Percentiles rank a stretch among this genome's conserved stretches.
Evolutionary conservation across 306 rosid genomes (phyloP).

Genomic region (Macrotyloma uniflorum): DNA sequence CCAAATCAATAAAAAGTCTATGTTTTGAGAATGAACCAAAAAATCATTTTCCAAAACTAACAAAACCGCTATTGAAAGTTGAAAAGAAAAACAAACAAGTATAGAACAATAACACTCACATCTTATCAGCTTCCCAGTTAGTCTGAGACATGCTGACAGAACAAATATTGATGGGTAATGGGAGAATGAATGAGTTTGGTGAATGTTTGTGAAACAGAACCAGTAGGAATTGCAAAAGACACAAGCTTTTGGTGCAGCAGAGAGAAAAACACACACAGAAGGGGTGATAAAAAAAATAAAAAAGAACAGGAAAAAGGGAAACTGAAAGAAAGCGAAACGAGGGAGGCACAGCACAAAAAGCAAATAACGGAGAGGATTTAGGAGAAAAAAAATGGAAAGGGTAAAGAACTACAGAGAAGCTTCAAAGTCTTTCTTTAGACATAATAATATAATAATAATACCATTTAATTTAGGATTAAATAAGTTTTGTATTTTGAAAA

Average conservation of each 20-base stretch:
- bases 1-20: slow-evolving; percentile 48
- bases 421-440: slow-evolving; percentile 40
- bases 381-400: slow-evolving; percentile 38
- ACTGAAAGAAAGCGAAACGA: slow-evolving; percentile 35
- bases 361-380: not conserved
- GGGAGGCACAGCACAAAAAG: not conserved
- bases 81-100: not conserved
- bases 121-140: slow-evolving; percentile 99
- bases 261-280: slow-evolving; percentile 29
- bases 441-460: not conserved
- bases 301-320: slow-evolving; percentile 18
- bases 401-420: slow-evolving; percentile 42
- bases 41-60: slow-evolving; percentile 45
- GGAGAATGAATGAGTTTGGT: slow-evolving; percentile 30
- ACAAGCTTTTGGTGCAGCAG: slow-evolving; percentile 34
- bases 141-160: slow-evolving; percentile 84
- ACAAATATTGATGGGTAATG: slow-evolving; percentile 39
- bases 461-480: too few species aligned
- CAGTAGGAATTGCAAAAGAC: slow-evolving; percentile 37
- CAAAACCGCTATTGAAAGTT: slow-evolving; percentile 2
- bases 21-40: slow-evolving; percentile 26
- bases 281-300: not conserved
- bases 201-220: slow-evolving; percentile 43
- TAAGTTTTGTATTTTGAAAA: too few species aligned
- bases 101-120: slow-evolving; percentile 54